phyloP scores from a whole-genome alignment of 371 early-diverging fungal species.

The Synchytrium microbalum region DNA sequence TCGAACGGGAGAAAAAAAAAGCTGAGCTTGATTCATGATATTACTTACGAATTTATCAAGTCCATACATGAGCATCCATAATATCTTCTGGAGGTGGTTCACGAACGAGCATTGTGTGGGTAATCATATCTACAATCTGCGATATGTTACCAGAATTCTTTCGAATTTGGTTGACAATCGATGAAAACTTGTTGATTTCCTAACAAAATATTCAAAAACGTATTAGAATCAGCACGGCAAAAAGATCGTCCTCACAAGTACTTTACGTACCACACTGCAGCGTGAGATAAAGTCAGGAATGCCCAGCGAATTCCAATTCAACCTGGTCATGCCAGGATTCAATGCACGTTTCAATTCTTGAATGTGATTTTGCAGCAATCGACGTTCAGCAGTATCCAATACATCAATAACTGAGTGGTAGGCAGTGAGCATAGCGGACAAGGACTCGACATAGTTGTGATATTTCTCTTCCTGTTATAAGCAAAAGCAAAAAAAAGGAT shows the following conservation, averaged over 20 bases:
- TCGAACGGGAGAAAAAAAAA: slow-evolving; percentile 1
- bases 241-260: slow-evolving; percentile 33
- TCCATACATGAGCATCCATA: slow-evolving; percentile 44
- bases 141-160: slow-evolving; percentile 50
- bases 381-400: slow-evolving; percentile 41
- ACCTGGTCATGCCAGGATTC: slow-evolving; percentile 49
- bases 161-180: slow-evolving; percentile 48
- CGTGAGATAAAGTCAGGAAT: slow-evolving; percentile 48
- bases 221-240: slow-evolving; percentile 5
- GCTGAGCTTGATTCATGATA: slow-evolving; percentile 1
- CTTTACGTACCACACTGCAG: slow-evolving; percentile 39
- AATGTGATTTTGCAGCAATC: slow-evolving; percentile 38
- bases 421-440: slow-evolving; percentile 36
- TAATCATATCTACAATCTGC: slow-evolving; percentile 42
- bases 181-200: slow-evolving; percentile 50
- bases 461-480: slow-evolving; percentile 46
- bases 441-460: slow-evolving; percentile 39
- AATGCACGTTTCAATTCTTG: slow-evolving; percentile 44
- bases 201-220: slow-evolving; percentile 3
- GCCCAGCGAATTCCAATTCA: slow-evolving; percentile 55
- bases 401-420: slow-evolving; percentile 37
- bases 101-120: slow-evolving; percentile 35
- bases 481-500: neutral
- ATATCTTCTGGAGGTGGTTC: slow-evolving; percentile 40
- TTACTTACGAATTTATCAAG: neutral